Percentiles rank a stretch among this genome's conserved stretches.
phyloP scores from a whole-genome alignment of 2,329 filamentous ascomycete species.

The Ophiosphaerella narmari region DNA sequence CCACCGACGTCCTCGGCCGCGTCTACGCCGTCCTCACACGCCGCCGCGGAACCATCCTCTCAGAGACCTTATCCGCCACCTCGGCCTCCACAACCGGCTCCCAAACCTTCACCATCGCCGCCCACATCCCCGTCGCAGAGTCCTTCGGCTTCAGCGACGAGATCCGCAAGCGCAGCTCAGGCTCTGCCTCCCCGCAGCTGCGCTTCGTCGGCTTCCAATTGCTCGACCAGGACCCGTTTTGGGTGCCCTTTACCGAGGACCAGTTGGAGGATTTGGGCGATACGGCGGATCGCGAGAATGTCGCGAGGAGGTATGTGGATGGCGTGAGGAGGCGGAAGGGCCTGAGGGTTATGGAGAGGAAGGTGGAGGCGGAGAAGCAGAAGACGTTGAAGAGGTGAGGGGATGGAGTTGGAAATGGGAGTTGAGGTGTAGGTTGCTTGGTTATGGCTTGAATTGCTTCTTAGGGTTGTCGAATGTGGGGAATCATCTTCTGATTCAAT shows the following conservation, averaged over 20 bases:
- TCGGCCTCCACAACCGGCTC: conserved; percentile 93
- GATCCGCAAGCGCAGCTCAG: conserved; percentile 91
- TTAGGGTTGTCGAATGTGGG: no score
- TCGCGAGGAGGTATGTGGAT: conserved; percentile 96
- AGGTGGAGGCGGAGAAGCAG: conserved; percentile 91
- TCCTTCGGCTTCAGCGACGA: conserved; percentile 96
- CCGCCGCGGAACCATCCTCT: conserved; percentile 84
- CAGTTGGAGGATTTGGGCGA: conserved; percentile 96
- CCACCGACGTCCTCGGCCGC: conserved; percentile 89
- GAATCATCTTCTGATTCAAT: no score
- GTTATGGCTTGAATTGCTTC: no score
- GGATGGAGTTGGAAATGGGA: no score
- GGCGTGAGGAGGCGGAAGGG: conserved; percentile 85
- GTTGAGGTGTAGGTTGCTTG: no score
- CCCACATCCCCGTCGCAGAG: conserved; percentile 87
- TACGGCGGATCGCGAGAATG: conserved; percentile 90
- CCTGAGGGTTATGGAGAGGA: conserved; percentile 72
- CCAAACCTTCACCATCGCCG: conserved; percentile 92
- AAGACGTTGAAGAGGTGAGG: conserved; percentile 67
- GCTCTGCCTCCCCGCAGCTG: conserved; percentile 88
- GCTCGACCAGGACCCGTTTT: conserved; percentile 94
- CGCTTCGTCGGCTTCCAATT: conserved; percentile 93
- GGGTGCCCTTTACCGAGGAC: conserved; percentile 96
- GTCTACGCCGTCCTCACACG: conserved; percentile 98
- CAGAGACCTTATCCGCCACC: conserved; percentile 90